phyloP scores from a whole-genome alignment of 805 yeast species.

The Metschnikowia cerradonensis region DNA sequence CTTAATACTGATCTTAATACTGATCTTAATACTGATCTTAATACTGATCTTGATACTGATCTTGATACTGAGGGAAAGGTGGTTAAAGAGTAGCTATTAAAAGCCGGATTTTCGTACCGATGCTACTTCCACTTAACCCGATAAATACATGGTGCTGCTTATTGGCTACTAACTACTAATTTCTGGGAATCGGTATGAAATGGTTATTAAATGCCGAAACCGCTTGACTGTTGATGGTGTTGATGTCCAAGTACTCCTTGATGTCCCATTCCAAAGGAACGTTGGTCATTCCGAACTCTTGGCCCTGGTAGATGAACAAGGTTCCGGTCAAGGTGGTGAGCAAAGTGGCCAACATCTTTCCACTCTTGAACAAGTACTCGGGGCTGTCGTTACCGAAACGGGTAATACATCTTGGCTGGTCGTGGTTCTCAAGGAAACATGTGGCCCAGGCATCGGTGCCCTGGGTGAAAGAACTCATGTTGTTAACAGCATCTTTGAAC shows the following conservation, averaged over 20 bases:
- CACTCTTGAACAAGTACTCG: conserved; percentile 33
- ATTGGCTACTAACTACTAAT: no score
- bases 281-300: conserved; percentile 56
- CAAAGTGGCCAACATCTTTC: conserved; percentile 47
- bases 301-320: conserved; percentile 56
- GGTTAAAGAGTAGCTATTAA: no score
- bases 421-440: conserved; percentile 54
- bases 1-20: no score
- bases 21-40: no score
- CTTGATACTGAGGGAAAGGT: no score
- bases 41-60: no score
- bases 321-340: conserved; percentile 50
- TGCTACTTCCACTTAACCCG: no score
- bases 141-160: no score
- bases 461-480: conserved; percentile 36
- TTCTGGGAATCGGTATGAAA: no score
- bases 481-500: conserved; percentile 38
- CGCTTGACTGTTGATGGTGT: conserved; percentile 32
- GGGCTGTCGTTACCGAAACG: conserved; percentile 44
- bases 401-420: conserved; percentile 51
- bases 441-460: conserved; percentile 57
- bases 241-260: conserved; percentile 49
- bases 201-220: no score
- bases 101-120: no score
- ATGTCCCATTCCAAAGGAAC: conserved; percentile 44